phyloP scores from a whole-genome alignment of 176 grass and related monocot genomes.

The Tillandsia fasciculata region DNA sequence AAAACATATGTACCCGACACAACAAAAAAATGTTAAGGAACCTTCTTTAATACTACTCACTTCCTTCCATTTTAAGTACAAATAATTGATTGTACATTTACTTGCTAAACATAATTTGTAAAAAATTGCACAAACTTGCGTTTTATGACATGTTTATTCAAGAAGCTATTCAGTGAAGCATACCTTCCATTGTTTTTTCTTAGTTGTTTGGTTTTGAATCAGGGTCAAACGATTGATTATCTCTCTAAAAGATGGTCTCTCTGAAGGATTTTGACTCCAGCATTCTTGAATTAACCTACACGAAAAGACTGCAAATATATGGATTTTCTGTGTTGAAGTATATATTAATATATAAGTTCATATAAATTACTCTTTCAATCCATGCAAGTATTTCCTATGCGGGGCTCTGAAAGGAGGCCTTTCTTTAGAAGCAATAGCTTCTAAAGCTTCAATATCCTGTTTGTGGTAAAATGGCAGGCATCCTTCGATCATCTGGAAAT shows the following conservation, averaged over 20 bases:
- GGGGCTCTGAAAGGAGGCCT: slow-evolving; percentile 74
- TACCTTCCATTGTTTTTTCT: slow-evolving; percentile 78
- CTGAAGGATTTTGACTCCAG: slow-evolving; percentile 80
- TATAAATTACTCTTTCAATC: slow-evolving; percentile 62
- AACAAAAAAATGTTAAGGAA: neutral
- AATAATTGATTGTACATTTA: no score
- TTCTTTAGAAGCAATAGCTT: slow-evolving; percentile 75
- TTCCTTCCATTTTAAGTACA: no score
- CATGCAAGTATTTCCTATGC: slow-evolving; percentile 51
- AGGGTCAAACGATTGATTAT: slow-evolving; percentile 47
- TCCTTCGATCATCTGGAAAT: slow-evolving; percentile 94
- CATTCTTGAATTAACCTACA: slow-evolving; percentile 85
- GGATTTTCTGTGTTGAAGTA: neutral
- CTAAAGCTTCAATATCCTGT: slow-evolving; percentile 62
- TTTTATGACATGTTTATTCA: no score
- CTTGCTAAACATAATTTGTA: no score
- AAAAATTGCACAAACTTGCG: no score
- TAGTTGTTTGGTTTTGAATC: slow-evolving; percentile 51
- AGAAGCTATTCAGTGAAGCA: neutral
- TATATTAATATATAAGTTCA: neutral
- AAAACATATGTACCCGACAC: slow-evolving; percentile 21
- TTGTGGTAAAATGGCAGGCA: slow-evolving; percentile 60
- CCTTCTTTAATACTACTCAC: no score
- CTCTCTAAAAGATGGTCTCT: slow-evolving; percentile 66
- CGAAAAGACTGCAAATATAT: neutral